phyloP scores from a whole-genome alignment of 2,329 filamentous ascomycete species.

The Madurella mycetomatis region DNA sequence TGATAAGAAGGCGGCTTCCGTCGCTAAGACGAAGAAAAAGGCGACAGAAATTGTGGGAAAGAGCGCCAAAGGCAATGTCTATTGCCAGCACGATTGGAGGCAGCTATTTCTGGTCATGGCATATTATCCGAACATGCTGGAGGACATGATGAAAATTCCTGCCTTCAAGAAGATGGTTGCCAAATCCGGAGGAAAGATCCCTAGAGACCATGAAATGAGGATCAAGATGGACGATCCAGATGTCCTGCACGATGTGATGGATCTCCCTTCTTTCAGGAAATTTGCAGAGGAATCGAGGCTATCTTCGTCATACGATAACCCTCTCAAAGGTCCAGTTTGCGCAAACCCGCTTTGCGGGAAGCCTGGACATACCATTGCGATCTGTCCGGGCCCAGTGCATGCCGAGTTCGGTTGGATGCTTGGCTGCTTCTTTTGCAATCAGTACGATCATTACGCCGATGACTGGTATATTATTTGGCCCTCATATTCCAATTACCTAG shows the following conservation, averaged over 20 bases:
- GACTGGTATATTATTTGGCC: constrained; percentile 8
- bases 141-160: neutral
- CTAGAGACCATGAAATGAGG: no score
- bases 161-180: neutral
- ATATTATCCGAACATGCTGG: neutral
- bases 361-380: constrained; percentile 8
- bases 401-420: neutral
- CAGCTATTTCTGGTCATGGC: neutral
- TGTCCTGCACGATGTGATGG: neutral
- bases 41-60: neutral
- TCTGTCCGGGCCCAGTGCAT: constrained; percentile 7
- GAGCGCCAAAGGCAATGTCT: neutral
- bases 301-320: neutral
- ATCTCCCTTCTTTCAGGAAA: neutral
- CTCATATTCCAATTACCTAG: neutral
- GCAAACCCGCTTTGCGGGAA: constrained; percentile 4
- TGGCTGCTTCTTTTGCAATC: constrained; percentile 16
- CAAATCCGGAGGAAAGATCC: no score
- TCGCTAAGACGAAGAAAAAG: no score
- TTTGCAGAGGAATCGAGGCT: neutral
- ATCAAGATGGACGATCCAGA: neutral
- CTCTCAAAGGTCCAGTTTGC: neutral
- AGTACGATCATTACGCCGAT: constrained; percentile 10
- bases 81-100: neutral
- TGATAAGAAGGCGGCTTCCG: no score